Evolutionary conservation across 2,329 filamentous ascomycete species (phyloP).

Genomic region (Pyricularia sp.): DNA sequence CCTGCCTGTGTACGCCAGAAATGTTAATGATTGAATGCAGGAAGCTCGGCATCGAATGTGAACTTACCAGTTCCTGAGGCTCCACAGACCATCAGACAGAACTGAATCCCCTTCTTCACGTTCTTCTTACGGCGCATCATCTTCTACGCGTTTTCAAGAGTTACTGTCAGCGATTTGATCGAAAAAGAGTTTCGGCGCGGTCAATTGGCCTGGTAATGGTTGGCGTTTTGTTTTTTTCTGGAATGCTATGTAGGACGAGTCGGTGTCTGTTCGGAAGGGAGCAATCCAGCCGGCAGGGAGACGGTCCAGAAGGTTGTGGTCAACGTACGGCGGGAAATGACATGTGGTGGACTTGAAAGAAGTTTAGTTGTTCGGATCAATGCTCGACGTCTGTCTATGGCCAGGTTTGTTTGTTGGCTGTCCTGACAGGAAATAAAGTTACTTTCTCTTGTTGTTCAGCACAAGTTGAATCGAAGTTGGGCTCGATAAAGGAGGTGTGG

Average conservation of each 20-base stretch:
- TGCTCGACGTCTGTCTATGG: background rate
- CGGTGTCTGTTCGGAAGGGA: background rate
- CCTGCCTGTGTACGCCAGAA: constrained; percentile 50
- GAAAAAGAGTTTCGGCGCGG: background rate
- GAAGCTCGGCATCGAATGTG: constrained; percentile 8
- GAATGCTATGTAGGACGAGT: background rate
- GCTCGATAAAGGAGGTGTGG: constrained; percentile 12
- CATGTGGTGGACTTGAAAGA: constrained; percentile 10
- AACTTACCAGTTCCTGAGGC: constrained; percentile 90
- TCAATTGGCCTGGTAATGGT: background rate
- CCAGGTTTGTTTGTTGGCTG: constrained; percentile 5
- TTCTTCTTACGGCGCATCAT: constrained; percentile 99
- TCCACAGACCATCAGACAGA: constrained; percentile 99
- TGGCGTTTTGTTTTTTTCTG: background rate
- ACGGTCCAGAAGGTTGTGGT: constrained; percentile 5
- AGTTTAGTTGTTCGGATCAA: background rate
- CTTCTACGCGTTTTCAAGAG: constrained; percentile 45
- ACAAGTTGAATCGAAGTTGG: constrained; percentile 4
- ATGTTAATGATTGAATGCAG: background rate
- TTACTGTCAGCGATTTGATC: constrained; percentile 14
- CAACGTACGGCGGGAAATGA: constrained; percentile 24
- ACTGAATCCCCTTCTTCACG: constrained; percentile 99
- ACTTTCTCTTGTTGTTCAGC: background rate
- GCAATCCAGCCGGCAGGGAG: background rate
- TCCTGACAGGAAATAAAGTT: constrained; percentile 2